Percentiles rank a stretch among this genome's conserved stretches.
These are phyloP conservation scores for Pyrus communis DNA, from an alignment of 306 rosid genomes.

Conservation along the genomic window DNA sequence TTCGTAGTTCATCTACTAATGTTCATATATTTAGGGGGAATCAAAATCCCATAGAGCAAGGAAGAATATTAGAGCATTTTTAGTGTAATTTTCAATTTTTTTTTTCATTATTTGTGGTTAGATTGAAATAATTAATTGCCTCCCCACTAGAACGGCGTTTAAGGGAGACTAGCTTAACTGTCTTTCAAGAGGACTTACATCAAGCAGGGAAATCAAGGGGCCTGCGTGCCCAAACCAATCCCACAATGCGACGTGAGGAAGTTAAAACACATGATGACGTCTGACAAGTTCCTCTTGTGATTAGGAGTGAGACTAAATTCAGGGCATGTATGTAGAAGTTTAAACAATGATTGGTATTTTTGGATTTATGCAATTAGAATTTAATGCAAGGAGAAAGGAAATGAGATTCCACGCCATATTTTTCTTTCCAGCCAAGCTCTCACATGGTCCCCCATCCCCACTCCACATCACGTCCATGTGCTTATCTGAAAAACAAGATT, in stretches of 20 bases:
- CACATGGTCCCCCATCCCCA: constrained; percentile 45
- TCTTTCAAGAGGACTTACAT: neutral
- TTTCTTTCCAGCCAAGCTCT: constrained; percentile 36
- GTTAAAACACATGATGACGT: neutral
- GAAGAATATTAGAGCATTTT: constrained; percentile 17
- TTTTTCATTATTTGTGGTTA: constrained; percentile 2
- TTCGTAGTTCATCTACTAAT: neutral
- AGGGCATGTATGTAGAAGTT: constrained; percentile 23
- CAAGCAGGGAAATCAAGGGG: neutral
- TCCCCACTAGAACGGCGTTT: neutral
- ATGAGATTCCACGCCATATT: constrained; percentile 31
- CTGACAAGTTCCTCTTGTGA: neutral
- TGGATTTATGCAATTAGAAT: constrained; percentile 33
- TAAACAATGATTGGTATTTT: constrained; percentile 51
- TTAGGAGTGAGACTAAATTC: constrained; percentile 1
- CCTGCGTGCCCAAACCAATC: neutral
- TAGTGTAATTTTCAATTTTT: constrained; percentile 6
- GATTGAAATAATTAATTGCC: constrained; percentile 15
- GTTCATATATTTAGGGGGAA: constrained; percentile 24
- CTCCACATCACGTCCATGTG: constrained; percentile 49
- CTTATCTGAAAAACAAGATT: constrained; percentile 38
- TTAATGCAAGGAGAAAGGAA: constrained; percentile 18
- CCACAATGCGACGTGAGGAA: neutral
- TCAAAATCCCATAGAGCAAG: constrained; percentile 16
- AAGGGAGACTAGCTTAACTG: neutral